Evolutionary conservation across 345 rosid species (phyloP).

Genomic region (Salix koriyanagi): DNA sequence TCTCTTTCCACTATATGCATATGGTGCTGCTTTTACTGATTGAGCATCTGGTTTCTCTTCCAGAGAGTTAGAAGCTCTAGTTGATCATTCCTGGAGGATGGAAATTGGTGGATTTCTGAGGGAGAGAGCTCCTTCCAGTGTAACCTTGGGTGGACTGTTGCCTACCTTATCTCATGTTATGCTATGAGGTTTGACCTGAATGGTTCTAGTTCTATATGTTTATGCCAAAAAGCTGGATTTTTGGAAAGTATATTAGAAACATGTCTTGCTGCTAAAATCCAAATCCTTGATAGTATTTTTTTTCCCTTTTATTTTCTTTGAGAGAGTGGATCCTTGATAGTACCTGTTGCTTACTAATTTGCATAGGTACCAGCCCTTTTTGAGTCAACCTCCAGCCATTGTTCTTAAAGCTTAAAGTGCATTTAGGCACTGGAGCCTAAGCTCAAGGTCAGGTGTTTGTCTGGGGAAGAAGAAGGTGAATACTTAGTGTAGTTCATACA

Average conservation of each 20-base stretch:
- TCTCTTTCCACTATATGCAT: neutral
- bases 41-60: constrained; percentile 9
- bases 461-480: neutral
- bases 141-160: constrained; percentile 22
- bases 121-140: constrained; percentile 48
- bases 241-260: neutral
- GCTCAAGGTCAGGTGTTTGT: neutral
- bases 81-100: constrained; percentile 91
- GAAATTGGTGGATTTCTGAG: constrained; percentile 73
- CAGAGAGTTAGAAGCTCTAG: constrained; percentile 72
- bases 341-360: neutral
- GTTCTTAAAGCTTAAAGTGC: neutral
- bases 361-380: constrained; percentile 3
- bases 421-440: neutral
- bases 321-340: neutral
- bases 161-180: constrained; percentile 4
- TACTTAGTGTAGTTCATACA: neutral
- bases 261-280: neutral
- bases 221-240: constrained; percentile 8
- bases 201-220: neutral
- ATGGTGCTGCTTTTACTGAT: constrained; percentile 6
- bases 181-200: constrained; percentile 29
- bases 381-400: neutral
- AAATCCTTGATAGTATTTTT: neutral
- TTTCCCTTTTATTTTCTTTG: neutral